Conservation (phyloP, 1,284 basidiomycete genomes). For the Leccinum olivaceoglutinosum region DNA sequence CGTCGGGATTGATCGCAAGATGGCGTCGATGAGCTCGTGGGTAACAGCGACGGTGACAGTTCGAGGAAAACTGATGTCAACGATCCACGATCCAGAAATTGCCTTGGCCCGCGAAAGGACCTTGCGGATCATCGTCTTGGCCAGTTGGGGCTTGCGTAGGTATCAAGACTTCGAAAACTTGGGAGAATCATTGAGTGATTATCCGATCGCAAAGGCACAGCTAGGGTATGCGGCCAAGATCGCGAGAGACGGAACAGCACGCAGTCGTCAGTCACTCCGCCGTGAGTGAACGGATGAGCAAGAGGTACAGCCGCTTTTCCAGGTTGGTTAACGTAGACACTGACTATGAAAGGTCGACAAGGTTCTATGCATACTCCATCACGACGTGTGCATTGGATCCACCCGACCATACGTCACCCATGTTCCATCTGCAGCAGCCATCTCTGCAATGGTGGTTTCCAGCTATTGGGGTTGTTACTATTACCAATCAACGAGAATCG, state of each 20-base stretch:
- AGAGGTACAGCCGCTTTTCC: constrained; percentile 19
- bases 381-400: constrained; percentile 27
- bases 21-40: constrained; percentile 24
- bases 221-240: constrained; percentile 24
- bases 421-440: constrained; percentile 22
- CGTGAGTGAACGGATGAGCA: constrained; percentile 24
- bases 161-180: constrained; percentile 25
- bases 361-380: constrained; percentile 19
- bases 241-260: constrained; percentile 21
- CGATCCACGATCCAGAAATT: constrained; percentile 27
- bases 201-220: constrained; percentile 21
- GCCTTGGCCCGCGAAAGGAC: constrained; percentile 24
- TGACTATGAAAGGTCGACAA: constrained; percentile 8
- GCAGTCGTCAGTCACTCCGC: constrained; percentile 16
- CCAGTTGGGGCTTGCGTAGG: constrained; percentile 10
- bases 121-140: constrained; percentile 27
- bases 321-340: neutral
- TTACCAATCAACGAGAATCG: neutral
- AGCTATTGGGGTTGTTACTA: constrained; percentile 10
- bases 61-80: constrained; percentile 28
- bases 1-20: constrained; percentile 8
- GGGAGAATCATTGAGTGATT: constrained; percentile 14
- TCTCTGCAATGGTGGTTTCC: constrained; percentile 18
- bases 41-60: constrained; percentile 28
- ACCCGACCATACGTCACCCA: constrained; percentile 28